These are phyloP conservation scores for Talaromyces adpressus DNA, from an alignment of 495 filamentous ascomycete species.

Conservation along the genomic window DNA sequence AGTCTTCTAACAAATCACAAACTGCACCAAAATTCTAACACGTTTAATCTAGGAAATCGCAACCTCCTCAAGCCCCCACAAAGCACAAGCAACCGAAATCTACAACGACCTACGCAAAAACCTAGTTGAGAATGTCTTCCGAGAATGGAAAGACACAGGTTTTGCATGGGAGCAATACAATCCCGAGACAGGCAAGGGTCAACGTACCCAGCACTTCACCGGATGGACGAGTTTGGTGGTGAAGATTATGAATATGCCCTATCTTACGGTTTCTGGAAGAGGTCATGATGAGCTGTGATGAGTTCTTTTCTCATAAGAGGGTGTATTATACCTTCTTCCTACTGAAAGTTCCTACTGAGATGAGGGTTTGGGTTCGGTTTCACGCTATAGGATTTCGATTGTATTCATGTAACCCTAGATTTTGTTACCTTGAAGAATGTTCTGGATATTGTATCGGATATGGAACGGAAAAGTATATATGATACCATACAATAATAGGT, in stretches of 20 bases:
- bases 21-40: constrained; percentile 11
- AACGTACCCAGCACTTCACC: constrained; percentile 95
- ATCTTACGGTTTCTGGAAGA: constrained; percentile 28
- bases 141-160: constrained; percentile 80
- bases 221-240: constrained; percentile 98
- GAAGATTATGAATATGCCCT: constrained; percentile 92
- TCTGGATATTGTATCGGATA: no score
- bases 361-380: background rate
- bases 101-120: constrained; percentile 75
- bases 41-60: constrained; percentile 30
- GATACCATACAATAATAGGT: background rate
- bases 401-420: no score
- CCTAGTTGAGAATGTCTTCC: constrained; percentile 82
- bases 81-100: constrained; percentile 59
- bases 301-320: background rate
- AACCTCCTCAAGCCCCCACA: constrained; percentile 55
- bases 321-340: no score
- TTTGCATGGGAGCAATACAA: constrained; percentile 99
- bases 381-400: background rate
- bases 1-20: constrained; percentile 23
- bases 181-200: constrained; percentile 82
- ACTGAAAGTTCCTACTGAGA: no score
- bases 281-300: constrained; percentile 37
- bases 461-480: background rate
- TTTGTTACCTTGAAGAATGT: no score